These are phyloP conservation scores for Candida sonorensis DNA, from an alignment of 805 yeast species.

Conservation along the genomic window DNA sequence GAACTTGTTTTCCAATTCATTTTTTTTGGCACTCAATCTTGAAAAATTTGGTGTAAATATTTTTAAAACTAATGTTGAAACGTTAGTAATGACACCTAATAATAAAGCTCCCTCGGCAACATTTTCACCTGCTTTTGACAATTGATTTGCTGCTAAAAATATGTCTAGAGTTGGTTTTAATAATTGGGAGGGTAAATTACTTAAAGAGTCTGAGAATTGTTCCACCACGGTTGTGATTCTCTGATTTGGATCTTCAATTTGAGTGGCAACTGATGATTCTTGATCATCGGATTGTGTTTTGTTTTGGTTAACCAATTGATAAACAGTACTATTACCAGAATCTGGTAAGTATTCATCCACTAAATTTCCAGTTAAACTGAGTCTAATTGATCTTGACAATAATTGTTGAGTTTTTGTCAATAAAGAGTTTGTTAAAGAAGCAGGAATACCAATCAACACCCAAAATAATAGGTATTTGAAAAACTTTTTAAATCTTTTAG, in stretches of 20 bases:
- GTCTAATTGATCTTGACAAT: slow-evolving; percentile 52
- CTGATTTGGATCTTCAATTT: slow-evolving; percentile 73
- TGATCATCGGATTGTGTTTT: not conserved
- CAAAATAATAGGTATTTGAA: slow-evolving; percentile 59
- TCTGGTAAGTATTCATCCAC: slow-evolving; percentile 69
- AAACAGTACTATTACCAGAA: slow-evolving; percentile 61
- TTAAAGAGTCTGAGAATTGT: slow-evolving; percentile 62
- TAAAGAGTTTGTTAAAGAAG: slow-evolving; percentile 69
- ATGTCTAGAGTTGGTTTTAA: slow-evolving; percentile 80
- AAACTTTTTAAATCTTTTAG: slow-evolving; percentile 60
- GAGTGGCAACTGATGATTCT: not conserved
- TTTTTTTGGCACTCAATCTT: slow-evolving; percentile 64
- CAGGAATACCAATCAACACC: slow-evolving; percentile 84
- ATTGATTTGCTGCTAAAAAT: slow-evolving; percentile 70
- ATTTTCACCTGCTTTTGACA: slow-evolving; percentile 57
- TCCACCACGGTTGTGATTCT: slow-evolving; percentile 76
- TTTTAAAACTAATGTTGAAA: slow-evolving; percentile 66
- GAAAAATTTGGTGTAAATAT: slow-evolving; percentile 89
- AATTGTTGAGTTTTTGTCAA: slow-evolving; percentile 54
- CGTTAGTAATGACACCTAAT: slow-evolving; percentile 72
- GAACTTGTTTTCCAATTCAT: slow-evolving; percentile 78
- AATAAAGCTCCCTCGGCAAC: slow-evolving; percentile 74
- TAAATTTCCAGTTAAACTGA: slow-evolving; percentile 56
- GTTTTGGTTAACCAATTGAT: slow-evolving; percentile 52
- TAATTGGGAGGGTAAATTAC: slow-evolving; percentile 74